Evolutionary conservation across 805 yeast species (phyloP), one percentile per base, ranked within the genome.

Genomic region (Candida anglica): DNA sequence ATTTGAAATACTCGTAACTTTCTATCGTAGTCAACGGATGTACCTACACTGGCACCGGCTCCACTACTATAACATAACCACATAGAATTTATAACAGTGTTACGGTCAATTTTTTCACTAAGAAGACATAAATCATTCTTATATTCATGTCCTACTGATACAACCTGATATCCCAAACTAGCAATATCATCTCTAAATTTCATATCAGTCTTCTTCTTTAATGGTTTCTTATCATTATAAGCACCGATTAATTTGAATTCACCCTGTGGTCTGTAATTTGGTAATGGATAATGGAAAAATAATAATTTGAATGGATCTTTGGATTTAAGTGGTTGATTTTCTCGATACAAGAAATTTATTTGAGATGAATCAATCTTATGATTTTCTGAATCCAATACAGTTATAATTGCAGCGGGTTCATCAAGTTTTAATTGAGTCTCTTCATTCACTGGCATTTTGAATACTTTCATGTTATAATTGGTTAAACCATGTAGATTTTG

Each of bases 61-160:
- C 60, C 53, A 19, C 68, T 56, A 30, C 51, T 52, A 45, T 62
- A 66, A 41, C 72, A 66, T 20, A 66, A 48, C 64, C 69, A 63
- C 28, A 63, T 50, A 19, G 42, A 6, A 11, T 38, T 28, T 16
- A 30, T 34, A 5, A 32, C 40, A 6, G 31, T 37, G 9, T 41
- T 42, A 6, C 22, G 32, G n/a, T n/a, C n/a, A n/a, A n/a, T n/a
- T n/a, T n/a, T n/a, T 19, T 48, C 50, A 23, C 51, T 45, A 35
- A 60, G 39, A 15, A 66, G 44, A 34, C 72, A 66, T 2, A 66
- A 69, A 37, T 66, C 71, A 40, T 66, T 66, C 28, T 59, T 64
- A 40, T 66, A 71, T 40, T 66, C 71, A 39, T 66, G 71, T 6
- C 70, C 69, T 4, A 63, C 71, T 6, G 61, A 52, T 1, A 65